phyloP scores from a whole-genome alignment of 768 basidiomycete genomes.

The Tulasnella sp. region DNA sequence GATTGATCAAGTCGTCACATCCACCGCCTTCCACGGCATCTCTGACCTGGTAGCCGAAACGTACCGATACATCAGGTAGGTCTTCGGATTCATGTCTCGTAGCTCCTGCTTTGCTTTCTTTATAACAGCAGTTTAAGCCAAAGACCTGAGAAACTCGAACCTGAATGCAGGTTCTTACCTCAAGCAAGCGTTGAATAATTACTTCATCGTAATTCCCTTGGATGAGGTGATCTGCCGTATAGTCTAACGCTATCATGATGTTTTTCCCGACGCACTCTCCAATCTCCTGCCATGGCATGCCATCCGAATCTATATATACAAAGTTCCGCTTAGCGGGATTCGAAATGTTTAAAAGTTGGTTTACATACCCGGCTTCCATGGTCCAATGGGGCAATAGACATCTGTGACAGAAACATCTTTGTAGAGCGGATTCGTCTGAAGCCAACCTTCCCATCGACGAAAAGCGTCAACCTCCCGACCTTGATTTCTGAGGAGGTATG shows the following conservation, averaged over 20 bases:
- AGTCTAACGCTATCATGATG: not conserved
- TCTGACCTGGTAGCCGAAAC: not conserved
- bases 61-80: not conserved
- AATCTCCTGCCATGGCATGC: not conserved
- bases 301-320: not conserved
- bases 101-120: not conserved
- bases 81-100: not conserved
- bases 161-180: not conserved
- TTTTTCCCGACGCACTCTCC: not conserved
- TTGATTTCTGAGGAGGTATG: not conserved
- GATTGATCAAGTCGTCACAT: not conserved
- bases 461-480: not conserved
- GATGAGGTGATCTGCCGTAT: not conserved
- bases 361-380: not conserved
- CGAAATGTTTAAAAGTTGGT: not conserved
- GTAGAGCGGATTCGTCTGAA: not conserved
- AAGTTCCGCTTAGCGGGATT: not conserved
- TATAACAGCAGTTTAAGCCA: too few species aligned
- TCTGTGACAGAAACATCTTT: not conserved
- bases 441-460: slow-evolving; percentile 2
- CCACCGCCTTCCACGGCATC: not conserved
- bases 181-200: not conserved
- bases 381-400: not conserved
- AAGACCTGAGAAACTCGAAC: not conserved
- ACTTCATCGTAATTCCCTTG: not conserved